Conservation (phyloP, 192 early-diverging fungal species). For the Dimargaris xerosporica region DNA sequence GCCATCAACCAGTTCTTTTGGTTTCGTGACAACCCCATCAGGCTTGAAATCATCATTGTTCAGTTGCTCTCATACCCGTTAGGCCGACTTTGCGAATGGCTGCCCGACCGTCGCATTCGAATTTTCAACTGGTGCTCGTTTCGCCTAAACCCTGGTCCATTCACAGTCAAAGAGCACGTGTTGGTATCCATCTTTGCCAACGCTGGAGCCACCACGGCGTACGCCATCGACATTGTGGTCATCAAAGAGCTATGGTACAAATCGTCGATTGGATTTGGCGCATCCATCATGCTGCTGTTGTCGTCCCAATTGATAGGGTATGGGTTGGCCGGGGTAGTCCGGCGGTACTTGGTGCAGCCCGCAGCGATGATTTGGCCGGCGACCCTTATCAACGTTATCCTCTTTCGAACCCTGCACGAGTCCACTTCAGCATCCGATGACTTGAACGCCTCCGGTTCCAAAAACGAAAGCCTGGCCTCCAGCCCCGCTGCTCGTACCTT, state of each 20-base stretch:
- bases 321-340: slow-evolving; percentile 50
- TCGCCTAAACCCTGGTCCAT: slow-evolving; percentile 71
- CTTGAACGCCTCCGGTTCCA: no score
- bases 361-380: slow-evolving; percentile 80
- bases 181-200: slow-evolving; percentile 65
- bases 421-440: background rate
- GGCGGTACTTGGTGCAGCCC: slow-evolving; percentile 73
- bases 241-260: slow-evolving; percentile 54
- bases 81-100: slow-evolving; percentile 21
- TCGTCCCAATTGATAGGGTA: slow-evolving; percentile 54
- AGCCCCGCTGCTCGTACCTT: background rate
- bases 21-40: slow-evolving; percentile 70
- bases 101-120: background rate
- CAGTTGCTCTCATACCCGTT: slow-evolving; percentile 60
- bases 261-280: slow-evolving; percentile 42
- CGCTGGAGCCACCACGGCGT: slow-evolving; percentile 47
- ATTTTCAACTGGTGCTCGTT: slow-evolving; percentile 18
- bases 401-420: slow-evolving; percentile 67
- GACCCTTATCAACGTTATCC: slow-evolving; percentile 54
- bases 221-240: slow-evolving; percentile 60
- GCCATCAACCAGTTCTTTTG: slow-evolving; percentile 74
- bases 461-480: no score
- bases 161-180: slow-evolving; percentile 80
- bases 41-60: slow-evolving; percentile 50
- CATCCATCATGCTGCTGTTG: slow-evolving; percentile 47